Evolutionary conservation across 192 early-diverging fungal genomes (phyloP).

Genomic region (Radiomyces spectabilis): DNA sequence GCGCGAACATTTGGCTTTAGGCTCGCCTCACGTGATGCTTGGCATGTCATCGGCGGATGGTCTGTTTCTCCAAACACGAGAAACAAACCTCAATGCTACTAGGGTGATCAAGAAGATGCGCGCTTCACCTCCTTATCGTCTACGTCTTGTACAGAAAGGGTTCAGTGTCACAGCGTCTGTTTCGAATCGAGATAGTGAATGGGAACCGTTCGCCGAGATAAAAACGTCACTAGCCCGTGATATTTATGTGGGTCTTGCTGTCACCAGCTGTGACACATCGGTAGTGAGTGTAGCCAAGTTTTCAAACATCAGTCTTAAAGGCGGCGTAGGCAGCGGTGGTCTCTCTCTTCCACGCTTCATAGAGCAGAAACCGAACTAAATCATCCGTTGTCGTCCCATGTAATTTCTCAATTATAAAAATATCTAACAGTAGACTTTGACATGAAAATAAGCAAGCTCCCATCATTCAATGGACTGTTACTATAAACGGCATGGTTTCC

Average conservation of each 20-base stretch:
- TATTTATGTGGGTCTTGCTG: conserved; percentile 14
- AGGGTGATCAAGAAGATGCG: conserved; percentile 9
- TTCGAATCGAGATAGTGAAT: not conserved
- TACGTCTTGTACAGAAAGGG: conserved; percentile 7
- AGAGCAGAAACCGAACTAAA: no score
- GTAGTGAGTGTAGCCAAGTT: conserved; percentile 26
- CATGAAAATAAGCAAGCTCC: no score
- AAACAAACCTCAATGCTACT: not conserved
- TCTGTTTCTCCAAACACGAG: conserved; percentile 11
- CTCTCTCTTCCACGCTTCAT: not conserved
- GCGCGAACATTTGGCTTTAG: conserved; percentile 16
- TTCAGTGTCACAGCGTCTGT: no score
- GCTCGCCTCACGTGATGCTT: conserved; percentile 13
- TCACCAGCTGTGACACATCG: conserved; percentile 18
- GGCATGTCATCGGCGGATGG: conserved; percentile 20
- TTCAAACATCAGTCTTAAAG: conserved; percentile 5
- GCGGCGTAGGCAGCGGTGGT: conserved; percentile 3
- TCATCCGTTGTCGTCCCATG: no score
- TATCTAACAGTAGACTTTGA: no score
- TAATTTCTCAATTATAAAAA: no score
- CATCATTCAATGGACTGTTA: no score
- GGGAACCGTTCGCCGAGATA: conserved; percentile 5
- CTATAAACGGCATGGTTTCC: no score
- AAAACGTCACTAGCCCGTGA: conserved; percentile 7
- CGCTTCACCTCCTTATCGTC: conserved; percentile 10